phyloP scores from a whole-genome alignment of 2,329 filamentous ascomycete species.

The Colletotrichum cereale region DNA sequence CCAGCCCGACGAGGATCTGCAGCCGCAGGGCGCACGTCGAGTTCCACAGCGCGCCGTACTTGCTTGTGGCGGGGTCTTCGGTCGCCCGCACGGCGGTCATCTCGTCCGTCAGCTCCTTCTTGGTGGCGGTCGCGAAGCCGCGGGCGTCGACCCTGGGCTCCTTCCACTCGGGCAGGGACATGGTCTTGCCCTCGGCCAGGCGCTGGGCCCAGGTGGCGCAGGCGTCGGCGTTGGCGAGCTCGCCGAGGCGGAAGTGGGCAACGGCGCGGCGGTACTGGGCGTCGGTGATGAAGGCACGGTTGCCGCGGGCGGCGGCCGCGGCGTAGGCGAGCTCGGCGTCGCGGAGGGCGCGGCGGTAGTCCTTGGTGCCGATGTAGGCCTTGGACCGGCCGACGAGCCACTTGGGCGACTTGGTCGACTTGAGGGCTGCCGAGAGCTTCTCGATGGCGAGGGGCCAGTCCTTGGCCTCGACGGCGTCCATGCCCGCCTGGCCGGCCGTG shows the following conservation, averaged over 20 bases:
- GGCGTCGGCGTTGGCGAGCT: constrained; percentile 80
- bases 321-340: constrained; percentile 77
- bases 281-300: constrained; percentile 81
- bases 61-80: constrained; percentile 42
- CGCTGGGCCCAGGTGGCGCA: constrained; percentile 72
- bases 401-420: constrained; percentile 74
- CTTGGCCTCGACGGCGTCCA: constrained; percentile 71
- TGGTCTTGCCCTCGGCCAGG: constrained; percentile 54
- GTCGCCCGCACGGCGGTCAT: constrained; percentile 46
- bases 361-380: constrained; percentile 75
- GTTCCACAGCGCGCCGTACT: constrained; percentile 50
- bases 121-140: constrained; percentile 61
- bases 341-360: constrained; percentile 73
- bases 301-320: constrained; percentile 74
- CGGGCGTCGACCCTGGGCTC: constrained; percentile 56
- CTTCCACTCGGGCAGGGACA: constrained; percentile 48
- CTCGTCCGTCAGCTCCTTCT: constrained; percentile 47
- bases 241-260: constrained; percentile 75
- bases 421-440: constrained; percentile 76
- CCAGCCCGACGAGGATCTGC: constrained; percentile 61
- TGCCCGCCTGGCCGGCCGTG: constrained; percentile 68
- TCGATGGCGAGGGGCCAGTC: constrained; percentile 77
- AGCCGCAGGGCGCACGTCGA: constrained; percentile 60
- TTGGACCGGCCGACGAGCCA: constrained; percentile 89
- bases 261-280: constrained; percentile 86